These are phyloP conservation scores for Pueraria montana DNA, from an alignment of 306 rosid genomes.

Conservation along the genomic window DNA sequence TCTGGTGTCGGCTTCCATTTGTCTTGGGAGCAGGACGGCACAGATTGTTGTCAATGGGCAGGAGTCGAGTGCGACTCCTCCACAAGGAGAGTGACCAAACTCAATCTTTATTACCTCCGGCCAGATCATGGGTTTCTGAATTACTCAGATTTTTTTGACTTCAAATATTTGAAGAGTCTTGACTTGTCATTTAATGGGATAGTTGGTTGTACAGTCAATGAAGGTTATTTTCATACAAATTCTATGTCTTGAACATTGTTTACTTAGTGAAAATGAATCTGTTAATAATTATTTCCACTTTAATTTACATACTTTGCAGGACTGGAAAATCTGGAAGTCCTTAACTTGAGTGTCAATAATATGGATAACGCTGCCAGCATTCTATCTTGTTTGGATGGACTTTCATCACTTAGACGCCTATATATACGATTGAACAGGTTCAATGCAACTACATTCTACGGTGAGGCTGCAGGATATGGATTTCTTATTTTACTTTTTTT, in stretches of 20 bases:
- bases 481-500: too few relatives aligned
- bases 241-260: background rate
- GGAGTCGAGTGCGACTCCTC: conserved; percentile 26
- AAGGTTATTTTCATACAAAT: background rate
- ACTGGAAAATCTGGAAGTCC: too few relatives aligned
- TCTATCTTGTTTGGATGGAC: too few relatives aligned
- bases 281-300: conserved; percentile 4
- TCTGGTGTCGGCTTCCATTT: background rate
- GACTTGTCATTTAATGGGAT: rapidly evolving
- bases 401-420: too few relatives aligned
- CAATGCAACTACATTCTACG: too few relatives aligned
- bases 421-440: too few relatives aligned
- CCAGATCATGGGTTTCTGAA: background rate
- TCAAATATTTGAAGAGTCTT: conserved; percentile 32
- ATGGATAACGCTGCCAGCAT: too few relatives aligned
- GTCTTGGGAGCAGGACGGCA: background rate
- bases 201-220: background rate
- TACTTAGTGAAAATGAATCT: background rate
- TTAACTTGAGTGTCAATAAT: too few relatives aligned
- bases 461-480: too few relatives aligned
- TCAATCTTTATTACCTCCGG: background rate
- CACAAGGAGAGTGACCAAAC: background rate
- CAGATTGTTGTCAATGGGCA: conserved; percentile 36
- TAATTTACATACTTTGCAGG: too few relatives aligned
- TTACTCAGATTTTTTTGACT: conserved; percentile 14